Conservation (phyloP, 2,329 filamentous ascomycete genomes). For the Sarocladiaceae sp. region DNA sequence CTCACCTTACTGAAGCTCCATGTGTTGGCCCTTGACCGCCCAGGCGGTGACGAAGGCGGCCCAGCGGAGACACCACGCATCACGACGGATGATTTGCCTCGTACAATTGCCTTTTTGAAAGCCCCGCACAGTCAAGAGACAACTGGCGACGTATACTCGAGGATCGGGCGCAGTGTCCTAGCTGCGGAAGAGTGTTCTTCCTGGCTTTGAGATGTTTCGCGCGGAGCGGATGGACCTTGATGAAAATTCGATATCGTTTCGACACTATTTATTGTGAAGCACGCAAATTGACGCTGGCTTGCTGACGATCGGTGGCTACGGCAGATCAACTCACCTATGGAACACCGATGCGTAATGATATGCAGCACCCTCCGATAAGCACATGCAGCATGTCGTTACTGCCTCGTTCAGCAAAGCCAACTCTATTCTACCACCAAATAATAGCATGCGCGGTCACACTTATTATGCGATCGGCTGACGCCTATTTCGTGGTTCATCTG, state of each 20-base stretch:
- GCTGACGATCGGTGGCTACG: constrained; percentile 2
- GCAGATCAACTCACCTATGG: neutral
- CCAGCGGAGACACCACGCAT: constrained; percentile 33
- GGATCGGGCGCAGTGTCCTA: neutral
- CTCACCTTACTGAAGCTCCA: constrained; percentile 38
- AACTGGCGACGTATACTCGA: neutral
- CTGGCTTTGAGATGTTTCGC: no score
- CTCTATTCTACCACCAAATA: no score
- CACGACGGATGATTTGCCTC: constrained; percentile 10
- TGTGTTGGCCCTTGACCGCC: constrained; percentile 30
- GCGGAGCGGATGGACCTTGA: no score
- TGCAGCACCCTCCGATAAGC: neutral
- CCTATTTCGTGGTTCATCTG: no score
- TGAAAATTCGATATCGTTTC: no score
- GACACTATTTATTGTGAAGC: no score
- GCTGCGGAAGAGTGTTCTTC: no score
- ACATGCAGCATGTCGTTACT: no score
- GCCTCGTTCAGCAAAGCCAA: no score
- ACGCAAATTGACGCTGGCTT: neutral
- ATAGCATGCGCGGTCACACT: no score
- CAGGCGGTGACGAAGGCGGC: constrained; percentile 25
- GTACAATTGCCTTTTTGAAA: neutral
- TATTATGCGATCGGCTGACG: no score
- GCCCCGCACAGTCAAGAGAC: neutral
- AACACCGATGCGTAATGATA: neutral